Conservation (phyloP, 2,329 filamentous ascomycete species). For the Cryphonectria carpinicola region DNA sequence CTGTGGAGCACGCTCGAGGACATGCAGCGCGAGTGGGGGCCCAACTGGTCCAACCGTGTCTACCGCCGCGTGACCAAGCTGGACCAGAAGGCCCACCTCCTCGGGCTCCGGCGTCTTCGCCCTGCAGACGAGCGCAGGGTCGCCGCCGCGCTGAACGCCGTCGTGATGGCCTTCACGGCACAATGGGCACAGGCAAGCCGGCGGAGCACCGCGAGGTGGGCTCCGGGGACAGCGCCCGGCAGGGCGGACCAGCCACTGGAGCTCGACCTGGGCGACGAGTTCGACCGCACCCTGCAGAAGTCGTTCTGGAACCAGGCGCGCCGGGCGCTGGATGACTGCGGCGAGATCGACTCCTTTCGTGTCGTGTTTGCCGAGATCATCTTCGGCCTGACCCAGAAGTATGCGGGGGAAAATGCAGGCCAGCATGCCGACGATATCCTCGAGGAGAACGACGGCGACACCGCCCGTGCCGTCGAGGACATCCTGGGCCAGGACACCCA, state of each 20-base stretch:
- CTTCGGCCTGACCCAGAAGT: slow-evolving; percentile 43
- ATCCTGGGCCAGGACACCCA: slow-evolving; percentile 23
- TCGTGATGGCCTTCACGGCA: slow-evolving; percentile 57
- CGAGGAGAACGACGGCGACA: slow-evolving; percentile 10
- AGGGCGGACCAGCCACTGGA: slow-evolving; percentile 6
- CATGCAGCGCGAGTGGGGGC: slow-evolving; percentile 39
- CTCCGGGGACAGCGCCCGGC: background rate
- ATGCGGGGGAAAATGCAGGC: background rate
- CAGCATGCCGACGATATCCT: slow-evolving; percentile 11
- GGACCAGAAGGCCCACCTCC: slow-evolving; percentile 47
- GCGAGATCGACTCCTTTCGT: slow-evolving; percentile 42
- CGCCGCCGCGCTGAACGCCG: slow-evolving; percentile 50
- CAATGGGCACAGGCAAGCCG: slow-evolving; percentile 51
- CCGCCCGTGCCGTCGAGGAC: slow-evolving; percentile 23
- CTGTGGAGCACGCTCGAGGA: slow-evolving; percentile 18
- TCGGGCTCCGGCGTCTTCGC: slow-evolving; percentile 46
- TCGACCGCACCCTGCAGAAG: slow-evolving; percentile 43
- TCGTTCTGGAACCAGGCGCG: slow-evolving; percentile 45
- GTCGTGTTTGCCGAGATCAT: slow-evolving; percentile 45
- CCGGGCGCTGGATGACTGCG: slow-evolving; percentile 40
- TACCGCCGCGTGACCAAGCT: slow-evolving; percentile 53
- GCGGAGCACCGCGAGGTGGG: slow-evolving; percentile 31
- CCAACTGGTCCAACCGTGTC: slow-evolving; percentile 53
- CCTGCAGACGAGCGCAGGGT: slow-evolving; percentile 47
- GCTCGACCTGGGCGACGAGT: slow-evolving; percentile 37